Evolutionary conservation across 179 eudicot genomes (phyloP).

Genomic region (Amaranthus tricolor): DNA sequence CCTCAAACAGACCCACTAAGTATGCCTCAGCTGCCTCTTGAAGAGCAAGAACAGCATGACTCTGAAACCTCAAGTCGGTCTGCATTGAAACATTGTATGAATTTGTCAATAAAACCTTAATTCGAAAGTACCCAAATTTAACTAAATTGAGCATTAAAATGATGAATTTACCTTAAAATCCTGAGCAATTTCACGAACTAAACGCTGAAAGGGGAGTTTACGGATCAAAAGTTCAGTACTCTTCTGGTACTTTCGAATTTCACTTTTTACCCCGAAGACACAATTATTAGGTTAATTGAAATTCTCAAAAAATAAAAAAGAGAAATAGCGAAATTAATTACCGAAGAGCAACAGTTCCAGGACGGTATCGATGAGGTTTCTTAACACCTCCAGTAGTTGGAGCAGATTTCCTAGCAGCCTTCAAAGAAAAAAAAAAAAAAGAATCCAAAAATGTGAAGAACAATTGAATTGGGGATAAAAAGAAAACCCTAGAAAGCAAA

Average conservation of each 20-base stretch:
- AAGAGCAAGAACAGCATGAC: constrained; percentile 31
- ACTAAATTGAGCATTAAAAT: not conserved
- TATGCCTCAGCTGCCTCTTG: constrained; percentile 35
- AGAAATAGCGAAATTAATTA: not conserved
- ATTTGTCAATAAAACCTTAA: too few relatives aligned
- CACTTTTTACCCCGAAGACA: constrained; percentile 6
- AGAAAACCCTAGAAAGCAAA: not conserved
- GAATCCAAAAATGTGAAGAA: not conserved
- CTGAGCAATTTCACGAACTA: constrained; percentile 36
- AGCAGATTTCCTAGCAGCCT: constrained; percentile 33
- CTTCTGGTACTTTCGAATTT: constrained; percentile 33
- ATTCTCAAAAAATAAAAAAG: not conserved
- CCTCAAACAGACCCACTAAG: constrained; percentile 31
- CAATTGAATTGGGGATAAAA: not conserved
- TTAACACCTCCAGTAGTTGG: constrained; percentile 31
- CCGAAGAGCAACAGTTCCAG: constrained; percentile 32
- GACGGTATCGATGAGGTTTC: constrained; percentile 32
- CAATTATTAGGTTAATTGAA: not conserved
- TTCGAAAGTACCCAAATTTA: too few relatives aligned
- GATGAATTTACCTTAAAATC: constrained; percentile 25
- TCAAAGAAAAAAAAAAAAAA: not conserved
- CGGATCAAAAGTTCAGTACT: constrained; percentile 31
- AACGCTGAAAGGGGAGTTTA: constrained; percentile 32
- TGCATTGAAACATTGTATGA: not conserved
- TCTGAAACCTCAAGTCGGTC: constrained; percentile 35